Evolutionary conservation across 495 filamentous ascomycete species (phyloP), one percentile per base, ranked within the genome.

Genomic region (Penicillium taxi): DNA sequence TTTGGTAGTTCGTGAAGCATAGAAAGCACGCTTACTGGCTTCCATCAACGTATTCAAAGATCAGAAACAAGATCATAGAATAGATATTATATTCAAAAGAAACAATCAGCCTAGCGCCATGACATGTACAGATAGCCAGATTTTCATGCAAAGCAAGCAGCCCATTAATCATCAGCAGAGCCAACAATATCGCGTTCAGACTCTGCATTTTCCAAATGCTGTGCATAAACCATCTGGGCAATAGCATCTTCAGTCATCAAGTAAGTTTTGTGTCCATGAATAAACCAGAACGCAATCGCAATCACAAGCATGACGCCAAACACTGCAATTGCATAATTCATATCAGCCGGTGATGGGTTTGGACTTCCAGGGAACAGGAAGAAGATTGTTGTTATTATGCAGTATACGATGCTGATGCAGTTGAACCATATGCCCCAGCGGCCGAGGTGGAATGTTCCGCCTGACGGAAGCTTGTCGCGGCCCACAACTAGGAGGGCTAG

Each of bases 251-350:
- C 61, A 4, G 65, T 66, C 40, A 55, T 45, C 11, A 69, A 47
- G 40, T 67, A 69, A 5, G 56, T 64, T 4, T 42, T 37, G 18
- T 45, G 47, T 2, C 67, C 67, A 34, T 48, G 43, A 2, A 70
- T 35, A 30, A 64, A 62, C 67, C 67, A 70, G 28, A 70, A 70
- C 2, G 47, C 58, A 13, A 67, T 1, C 1, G 67, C 44, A 35
- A 69, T 63, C 4, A 70, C 61, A 26, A 70, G 37, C 67, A 70
- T 70, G 6, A 69, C 65, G 2, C 67, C 67, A 44, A 69, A 70
- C 9, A 70, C 67, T 1, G 64, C 67, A 45, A 70, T 69, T 9
- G 67, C 67, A 29, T 63, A 70, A 44, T 70, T 70, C 67, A 70
- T 70, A 23, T 70, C 67, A 9, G 49, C 46, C 0, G 62, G 49